These are phyloP conservation scores for Cairneyella variabilis DNA, from an alignment of 495 filamentous ascomycete species.

Conservation along the genomic window DNA sequence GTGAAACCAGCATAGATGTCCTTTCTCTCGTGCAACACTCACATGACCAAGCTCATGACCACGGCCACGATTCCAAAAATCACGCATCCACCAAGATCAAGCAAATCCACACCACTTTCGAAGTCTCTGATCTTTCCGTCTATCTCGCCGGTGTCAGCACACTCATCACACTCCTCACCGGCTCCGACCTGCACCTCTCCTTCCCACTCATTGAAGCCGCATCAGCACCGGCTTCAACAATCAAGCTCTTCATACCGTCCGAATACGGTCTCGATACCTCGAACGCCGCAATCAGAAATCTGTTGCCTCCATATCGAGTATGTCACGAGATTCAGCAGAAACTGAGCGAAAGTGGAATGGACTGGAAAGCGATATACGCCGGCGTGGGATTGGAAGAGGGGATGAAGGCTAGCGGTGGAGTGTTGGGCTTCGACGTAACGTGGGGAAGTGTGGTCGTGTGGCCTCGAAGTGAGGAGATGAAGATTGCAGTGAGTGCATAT, in stretches of 20 bases:
- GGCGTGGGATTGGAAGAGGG: conserved; percentile 14
- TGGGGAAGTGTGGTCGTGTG: conserved; percentile 12
- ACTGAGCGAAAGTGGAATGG: neutral
- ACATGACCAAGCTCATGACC: neutral
- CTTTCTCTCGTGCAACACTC: neutral
- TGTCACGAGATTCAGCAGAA: conserved; percentile 10
- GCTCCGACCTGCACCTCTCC: conserved; percentile 14
- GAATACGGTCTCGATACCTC: conserved; percentile 32
- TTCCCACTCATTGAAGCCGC: conserved; percentile 26
- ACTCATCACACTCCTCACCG: conserved; percentile 12
- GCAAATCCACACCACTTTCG: conserved; percentile 13
- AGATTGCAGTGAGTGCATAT: conserved; percentile 7
- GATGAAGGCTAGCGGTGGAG: conserved; percentile 11
- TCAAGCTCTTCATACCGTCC: conserved; percentile 31
- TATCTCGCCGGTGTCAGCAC: neutral
- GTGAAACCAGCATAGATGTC: conserved; percentile 3
- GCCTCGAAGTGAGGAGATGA: conserved; percentile 4
- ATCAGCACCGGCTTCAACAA: conserved; percentile 9
- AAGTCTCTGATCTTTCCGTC: neutral
- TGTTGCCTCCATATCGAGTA: conserved; percentile 16
- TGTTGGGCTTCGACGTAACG: conserved; percentile 9
- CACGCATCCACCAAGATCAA: neutral
- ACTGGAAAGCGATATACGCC: conserved; percentile 16
- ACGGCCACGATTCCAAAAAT: neutral
- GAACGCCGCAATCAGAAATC: conserved; percentile 18